Evolutionary conservation across 306 rosid species (phyloP), one percentile per base, ranked within the genome.

Genomic region (Sphenostylis stenocarpa): DNA sequence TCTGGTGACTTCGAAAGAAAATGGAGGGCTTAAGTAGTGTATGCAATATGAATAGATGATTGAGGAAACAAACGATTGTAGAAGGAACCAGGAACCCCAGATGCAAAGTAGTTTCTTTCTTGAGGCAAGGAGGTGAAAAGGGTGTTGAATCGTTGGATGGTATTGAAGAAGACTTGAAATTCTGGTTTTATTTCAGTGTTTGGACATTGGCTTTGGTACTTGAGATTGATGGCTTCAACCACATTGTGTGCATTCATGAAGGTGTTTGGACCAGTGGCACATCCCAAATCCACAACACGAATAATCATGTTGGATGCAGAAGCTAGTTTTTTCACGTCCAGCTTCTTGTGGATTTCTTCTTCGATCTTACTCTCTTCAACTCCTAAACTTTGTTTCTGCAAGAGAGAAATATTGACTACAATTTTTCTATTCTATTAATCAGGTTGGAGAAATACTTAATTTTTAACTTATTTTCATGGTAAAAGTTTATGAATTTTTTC

Each of bases 241-340:
- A 85, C 13, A 1, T 29, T 17, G 14, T 80, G 83, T 48, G 53
- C 29, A 17, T 72, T 55, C 4, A 17, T 31, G 33, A 87, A 80
- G 15, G 87, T 77, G 76, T 87, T 85, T 43, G 88, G 82, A 63
- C 91, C 91, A 2, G 87, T 82, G 41, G 88, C 76, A 45, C 87
- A 87, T 47, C 91, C 91, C 56, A 87, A 73, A 76, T 87, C 91
- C 0, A 80, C 88, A 1, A 87, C 20, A 4, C 88, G 68, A 44
- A 87, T 71, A 0, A 77, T 67, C 0, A 28, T 61, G 67, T 68
- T 82, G 2, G 85, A 73, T 2, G 28, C 13, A 4, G 78, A 73
- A 21, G 53, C 34, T 15, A 76, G 81, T 26, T 14, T 65, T 34
- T 77, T 15, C 15, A 84, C 67, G 41, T 87, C 84, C 2, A 87